Evolutionary conservation across 768 basidiomycete species (phyloP).

Genomic region (Mycena epipterygia): DNA sequence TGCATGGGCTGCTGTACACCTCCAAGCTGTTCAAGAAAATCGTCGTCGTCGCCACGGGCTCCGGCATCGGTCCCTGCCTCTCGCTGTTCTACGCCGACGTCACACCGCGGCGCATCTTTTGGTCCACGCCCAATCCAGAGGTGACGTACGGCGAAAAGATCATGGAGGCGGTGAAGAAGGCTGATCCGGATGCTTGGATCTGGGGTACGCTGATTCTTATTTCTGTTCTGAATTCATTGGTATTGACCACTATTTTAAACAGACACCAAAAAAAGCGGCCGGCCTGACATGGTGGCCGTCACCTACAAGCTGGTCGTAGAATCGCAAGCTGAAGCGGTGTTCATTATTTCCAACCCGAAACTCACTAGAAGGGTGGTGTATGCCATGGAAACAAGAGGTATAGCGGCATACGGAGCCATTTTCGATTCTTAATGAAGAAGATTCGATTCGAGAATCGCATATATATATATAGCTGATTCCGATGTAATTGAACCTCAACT

Average conservation of each 20-base stretch:
- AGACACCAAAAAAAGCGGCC: constrained; percentile 53
- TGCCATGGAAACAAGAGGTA: constrained; percentile 55
- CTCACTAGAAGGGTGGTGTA: constrained; percentile 57
- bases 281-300: constrained; percentile 56
- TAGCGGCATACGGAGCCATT: constrained; percentile 58
- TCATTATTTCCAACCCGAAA: constrained; percentile 57
- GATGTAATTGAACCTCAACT: too few species aligned
- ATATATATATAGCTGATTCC: too few species aligned
- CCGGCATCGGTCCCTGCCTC: constrained; percentile 64
- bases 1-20: constrained; percentile 64
- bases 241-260: background rate
- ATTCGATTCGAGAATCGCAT: too few species aligned
- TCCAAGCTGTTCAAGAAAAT: constrained; percentile 64
- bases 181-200: constrained; percentile 55
- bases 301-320: constrained; percentile 54
- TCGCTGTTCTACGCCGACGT: constrained; percentile 52
- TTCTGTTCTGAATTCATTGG: background rate
- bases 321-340: constrained; percentile 56
- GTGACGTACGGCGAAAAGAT: constrained; percentile 57
- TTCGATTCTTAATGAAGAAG: constrained; percentile 57
- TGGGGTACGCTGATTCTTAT: constrained; percentile 34
- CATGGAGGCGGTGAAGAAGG: constrained; percentile 53
- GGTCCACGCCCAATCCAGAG: constrained; percentile 57
- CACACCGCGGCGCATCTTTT: constrained; percentile 55
- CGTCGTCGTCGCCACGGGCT: constrained; percentile 68